phyloP scores from a whole-genome alignment of 2,329 filamentous ascomycete species.

The Ophiostoma ulmi region DNA sequence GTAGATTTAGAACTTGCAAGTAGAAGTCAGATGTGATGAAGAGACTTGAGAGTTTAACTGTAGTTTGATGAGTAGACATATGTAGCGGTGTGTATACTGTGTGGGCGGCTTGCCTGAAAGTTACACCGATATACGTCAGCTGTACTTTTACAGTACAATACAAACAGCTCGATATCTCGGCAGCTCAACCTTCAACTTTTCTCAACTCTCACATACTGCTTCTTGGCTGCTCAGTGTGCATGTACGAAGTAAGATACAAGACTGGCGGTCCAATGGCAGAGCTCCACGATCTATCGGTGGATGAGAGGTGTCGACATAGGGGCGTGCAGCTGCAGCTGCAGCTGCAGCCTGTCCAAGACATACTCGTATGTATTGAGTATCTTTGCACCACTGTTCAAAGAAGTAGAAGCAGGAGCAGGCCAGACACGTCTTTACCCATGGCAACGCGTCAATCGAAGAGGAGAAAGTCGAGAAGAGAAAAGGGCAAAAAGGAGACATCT shows the following conservation, averaged over 20 bases:
- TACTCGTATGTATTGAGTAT: neutral
- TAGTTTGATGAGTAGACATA: neutral
- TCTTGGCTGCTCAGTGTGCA: neutral
- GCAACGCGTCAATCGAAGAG: constrained; percentile 11
- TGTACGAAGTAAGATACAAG: constrained; percentile 6
- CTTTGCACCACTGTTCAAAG: neutral
- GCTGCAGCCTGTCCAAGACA: neutral
- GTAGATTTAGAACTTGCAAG: neutral
- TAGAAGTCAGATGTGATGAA: neutral
- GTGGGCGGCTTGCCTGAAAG: neutral
- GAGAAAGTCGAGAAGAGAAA: neutral
- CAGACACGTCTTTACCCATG: constrained; percentile 6
- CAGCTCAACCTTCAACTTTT: neutral
- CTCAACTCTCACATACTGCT: neutral
- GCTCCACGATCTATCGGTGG: constrained; percentile 24
- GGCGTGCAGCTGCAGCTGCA: constrained; percentile 15
- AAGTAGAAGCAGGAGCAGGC: neutral
- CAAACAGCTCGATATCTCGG: neutral
- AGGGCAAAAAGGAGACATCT: neutral
- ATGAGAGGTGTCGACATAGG: constrained; percentile 6
- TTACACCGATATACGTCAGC: neutral
- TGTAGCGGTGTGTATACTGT: constrained; percentile 11
- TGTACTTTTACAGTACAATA: neutral
- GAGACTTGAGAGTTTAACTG: neutral
- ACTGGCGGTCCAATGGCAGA: constrained; percentile 23